phyloP scores from a whole-genome alignment of 2,329 filamentous ascomycete species.

The Fusarium coffeatum region DNA sequence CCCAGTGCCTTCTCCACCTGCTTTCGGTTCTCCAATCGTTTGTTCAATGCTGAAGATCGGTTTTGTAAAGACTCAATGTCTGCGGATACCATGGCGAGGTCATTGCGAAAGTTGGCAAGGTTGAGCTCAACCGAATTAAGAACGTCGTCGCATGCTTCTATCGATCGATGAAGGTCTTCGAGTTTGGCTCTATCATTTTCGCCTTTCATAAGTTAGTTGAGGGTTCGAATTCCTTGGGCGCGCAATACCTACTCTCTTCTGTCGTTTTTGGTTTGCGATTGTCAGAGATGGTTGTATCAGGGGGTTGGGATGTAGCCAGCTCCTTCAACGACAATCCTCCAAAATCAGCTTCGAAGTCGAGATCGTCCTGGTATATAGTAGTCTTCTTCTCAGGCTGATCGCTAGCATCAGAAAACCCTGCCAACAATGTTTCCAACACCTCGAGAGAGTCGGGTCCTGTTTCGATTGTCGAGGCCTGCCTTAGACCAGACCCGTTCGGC shows the following conservation, averaged over 20 bases:
- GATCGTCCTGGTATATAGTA: constrained; percentile 60
- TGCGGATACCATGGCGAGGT: constrained; percentile 89
- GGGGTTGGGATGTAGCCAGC: constrained; percentile 62
- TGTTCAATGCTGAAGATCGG: constrained; percentile 83
- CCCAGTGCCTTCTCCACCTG: constrained; percentile 88
- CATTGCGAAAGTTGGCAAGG: constrained; percentile 90
- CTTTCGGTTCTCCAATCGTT: constrained; percentile 87
- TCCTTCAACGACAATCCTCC: constrained; percentile 79
- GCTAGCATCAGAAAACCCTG: constrained; percentile 41
- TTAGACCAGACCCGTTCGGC: constrained; percentile 75
- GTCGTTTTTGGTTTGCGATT: constrained; percentile 69
- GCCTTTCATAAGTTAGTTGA: constrained; percentile 58
- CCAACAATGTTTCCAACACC: constrained; percentile 68
- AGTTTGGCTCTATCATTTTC: constrained; percentile 86
- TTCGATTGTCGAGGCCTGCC: constrained; percentile 64
- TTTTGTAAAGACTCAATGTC: constrained; percentile 95
- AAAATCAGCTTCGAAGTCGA: constrained; percentile 81
- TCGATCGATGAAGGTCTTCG: constrained; percentile 90
- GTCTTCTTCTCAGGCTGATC: constrained; percentile 21
- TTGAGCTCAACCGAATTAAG: constrained; percentile 93
- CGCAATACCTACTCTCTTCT: constrained; percentile 74
- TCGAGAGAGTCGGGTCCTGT: constrained; percentile 76
- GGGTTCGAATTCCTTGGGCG: neutral
- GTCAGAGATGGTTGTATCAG: constrained; percentile 27
- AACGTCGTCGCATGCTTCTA: constrained; percentile 90